Evolutionary conservation across 169 alveolate genomes (phyloP).

Genomic region (Plasmodium blacklocki): DNA sequence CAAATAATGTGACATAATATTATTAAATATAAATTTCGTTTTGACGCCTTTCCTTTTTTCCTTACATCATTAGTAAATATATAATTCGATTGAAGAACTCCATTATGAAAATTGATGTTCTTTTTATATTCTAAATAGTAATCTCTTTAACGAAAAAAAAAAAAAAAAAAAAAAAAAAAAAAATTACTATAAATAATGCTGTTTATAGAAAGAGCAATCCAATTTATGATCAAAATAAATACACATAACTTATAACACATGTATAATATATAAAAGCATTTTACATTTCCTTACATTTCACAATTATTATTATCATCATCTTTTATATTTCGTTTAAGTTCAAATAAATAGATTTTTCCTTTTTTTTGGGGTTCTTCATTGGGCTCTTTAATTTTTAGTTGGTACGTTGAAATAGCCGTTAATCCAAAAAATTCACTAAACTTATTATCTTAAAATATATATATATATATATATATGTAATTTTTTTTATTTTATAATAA

Average conservation of each 20-base stretch:
- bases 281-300: conserved; percentile 12
- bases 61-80: conserved; percentile 54
- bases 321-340: conserved; percentile 24
- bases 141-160: conserved; percentile 24
- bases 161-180: not conserved
- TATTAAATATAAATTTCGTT: too few species aligned
- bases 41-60: not conserved
- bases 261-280: too few species aligned
- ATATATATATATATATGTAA: too few species aligned
- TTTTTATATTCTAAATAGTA: conserved; percentile 30
- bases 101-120: conserved; percentile 43
- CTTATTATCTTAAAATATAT: conserved; percentile 7
- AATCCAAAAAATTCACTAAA: conserved; percentile 54
- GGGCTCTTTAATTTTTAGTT: conserved; percentile 17
- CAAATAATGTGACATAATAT: too few species aligned
- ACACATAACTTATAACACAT: too few species aligned
- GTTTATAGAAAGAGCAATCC: too few species aligned
- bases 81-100: conserved; percentile 63
- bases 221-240: too few species aligned
- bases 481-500: too few species aligned
- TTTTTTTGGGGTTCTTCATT: conserved; percentile 53
- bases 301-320: conserved; percentile 2
- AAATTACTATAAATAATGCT: not conserved
- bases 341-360: conserved; percentile 42
- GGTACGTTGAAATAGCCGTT: conserved; percentile 74